A percentile compares a stretch with the other conserved stretches of the same genome.
Conservation (phyloP, 2,329 filamentous ascomycete species). For the Furcasterigmium sp. region DNA sequence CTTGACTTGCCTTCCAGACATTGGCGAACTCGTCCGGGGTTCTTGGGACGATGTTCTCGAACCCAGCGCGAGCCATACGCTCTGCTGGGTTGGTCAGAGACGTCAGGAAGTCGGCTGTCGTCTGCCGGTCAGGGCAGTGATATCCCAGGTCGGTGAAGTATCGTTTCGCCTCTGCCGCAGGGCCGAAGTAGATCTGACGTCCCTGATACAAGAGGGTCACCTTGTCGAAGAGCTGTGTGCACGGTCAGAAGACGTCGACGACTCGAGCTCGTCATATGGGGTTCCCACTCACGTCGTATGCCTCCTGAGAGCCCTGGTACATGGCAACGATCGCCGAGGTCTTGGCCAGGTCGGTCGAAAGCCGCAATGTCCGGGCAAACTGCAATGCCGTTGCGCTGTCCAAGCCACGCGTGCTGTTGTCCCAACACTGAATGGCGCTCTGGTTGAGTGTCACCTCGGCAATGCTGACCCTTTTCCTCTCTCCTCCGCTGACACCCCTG, state of each 20-base stretch:
- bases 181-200: slow-evolving; percentile 62
- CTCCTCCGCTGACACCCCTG: slow-evolving; percentile 46
- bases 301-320: slow-evolving; percentile 45
- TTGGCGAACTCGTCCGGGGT: slow-evolving; percentile 48
- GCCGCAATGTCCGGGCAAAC: slow-evolving; percentile 53
- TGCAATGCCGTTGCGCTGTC: slow-evolving; percentile 58
- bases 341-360: slow-evolving; percentile 52
- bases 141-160: slow-evolving; percentile 61
- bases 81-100: slow-evolving; percentile 61
- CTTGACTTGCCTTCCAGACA: slow-evolving; percentile 5
- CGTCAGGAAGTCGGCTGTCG: slow-evolving; percentile 68
- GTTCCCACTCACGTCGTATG: slow-evolving; percentile 10
- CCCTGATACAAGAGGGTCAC: slow-evolving; percentile 63
- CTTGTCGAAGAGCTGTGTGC: slow-evolving; percentile 55
- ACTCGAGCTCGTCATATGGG: too few relatives aligned
- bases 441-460: slow-evolving; percentile 51
- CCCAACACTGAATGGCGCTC: slow-evolving; percentile 60
- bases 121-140: slow-evolving; percentile 35
- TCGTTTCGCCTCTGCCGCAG: slow-evolving; percentile 45
- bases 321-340: slow-evolving; percentile 52
- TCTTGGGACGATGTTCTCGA: slow-evolving; percentile 47
- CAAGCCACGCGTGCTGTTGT: slow-evolving; percentile 56
- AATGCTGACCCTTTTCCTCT: slow-evolving; percentile 63
- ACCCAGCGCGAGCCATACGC: slow-evolving; percentile 49
- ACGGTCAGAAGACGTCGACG: neutral